Percentiles rank a stretch among this genome's conserved stretches.
phyloP scores from a whole-genome alignment of 352 stramenopile genomes.

The Phytophthora pluvialis region DNA sequence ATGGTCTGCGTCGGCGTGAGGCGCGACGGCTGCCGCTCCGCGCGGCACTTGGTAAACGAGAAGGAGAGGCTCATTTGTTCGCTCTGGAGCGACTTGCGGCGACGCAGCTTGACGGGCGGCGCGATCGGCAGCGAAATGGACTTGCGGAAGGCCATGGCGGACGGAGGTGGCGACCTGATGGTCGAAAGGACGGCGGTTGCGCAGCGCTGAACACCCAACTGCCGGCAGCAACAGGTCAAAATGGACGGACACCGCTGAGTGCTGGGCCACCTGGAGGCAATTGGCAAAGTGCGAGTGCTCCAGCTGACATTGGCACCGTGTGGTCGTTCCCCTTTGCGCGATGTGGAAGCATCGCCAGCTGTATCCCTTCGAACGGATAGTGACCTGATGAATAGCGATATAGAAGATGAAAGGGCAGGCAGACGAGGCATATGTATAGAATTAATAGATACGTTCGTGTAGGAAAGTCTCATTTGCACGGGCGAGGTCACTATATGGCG shows the following conservation, averaged over 20 bases:
- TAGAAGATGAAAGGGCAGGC: background rate
- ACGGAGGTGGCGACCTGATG: background rate
- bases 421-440: background rate
- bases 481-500: background rate
- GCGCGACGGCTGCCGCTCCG: constrained; percentile 58
- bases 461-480: constrained; percentile 2
- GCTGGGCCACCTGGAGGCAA: constrained; percentile 19
- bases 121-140: constrained; percentile 49
- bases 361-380: constrained; percentile 28
- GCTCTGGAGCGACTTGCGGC: constrained; percentile 52
- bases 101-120: constrained; percentile 37
- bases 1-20: constrained; percentile 45
- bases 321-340: constrained; percentile 17
- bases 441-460: constrained; percentile 20
- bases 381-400: constrained; percentile 13
- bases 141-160: constrained; percentile 37
- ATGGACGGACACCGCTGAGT: background rate
- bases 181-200: constrained; percentile 25
- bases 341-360: constrained; percentile 30
- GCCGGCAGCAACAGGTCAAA: background rate
- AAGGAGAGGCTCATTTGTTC: constrained; percentile 41
- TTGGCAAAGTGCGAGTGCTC: constrained; percentile 26
- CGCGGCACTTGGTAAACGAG: constrained; percentile 55
- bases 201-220: constrained; percentile 20
- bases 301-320: constrained; percentile 33